Base-by-base conservation (phyloP, 192 early-diverging fungal species). In the Diversispora epigaea region DNA sequence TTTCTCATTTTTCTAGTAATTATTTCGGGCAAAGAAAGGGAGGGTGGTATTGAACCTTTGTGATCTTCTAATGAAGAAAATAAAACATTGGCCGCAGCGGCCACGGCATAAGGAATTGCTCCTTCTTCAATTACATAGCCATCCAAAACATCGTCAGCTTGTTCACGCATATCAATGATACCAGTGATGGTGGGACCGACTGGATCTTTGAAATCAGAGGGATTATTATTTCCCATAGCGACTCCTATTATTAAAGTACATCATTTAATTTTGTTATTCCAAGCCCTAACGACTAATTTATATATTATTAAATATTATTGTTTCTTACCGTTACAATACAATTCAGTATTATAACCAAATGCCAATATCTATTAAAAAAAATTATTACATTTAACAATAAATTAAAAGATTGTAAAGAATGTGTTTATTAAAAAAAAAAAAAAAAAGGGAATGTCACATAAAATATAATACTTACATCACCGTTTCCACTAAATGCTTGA, bases 91-190 rank as follows among this genome's bases (percentile, higher is more conserved):
- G 79, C 49, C 40, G 78, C 9, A 3, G 57, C 39, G 4, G 76
- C 79, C 0, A 77, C 56, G 55, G 80, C 78, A 6, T 69, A 19
- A n/a, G 83, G 83, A 60, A 77, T 68, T 3, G 63, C 79, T 32
- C 83, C 83, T 60, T 84, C 83, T 75, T 84, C 80, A 7, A 84
- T 81, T 1, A 84, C 83, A 68, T 78, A 84, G 25, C 83, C 83
- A 41, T 84, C 77, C 65, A 81, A 74, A 10, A 80, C 83, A 63
- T 82, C 75, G 2, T 69, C 73, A n/a, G 68, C 71, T 15, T 15
- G 7, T 21, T 76, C 60, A 32, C 83, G 80, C 70, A 78, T 79
- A 44, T 84, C 83, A 69, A 84, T 82, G 32, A 84, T 40, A 39
- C 83, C 83, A 4, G 83, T 82, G 43, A 84, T 84, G 32, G 76